Percentiles rank a stretch among this genome's conserved stretches.
Evolutionary conservation across 2,329 filamentous ascomycete genomes (phyloP).

Genomic region (Thelonectria blattea): DNA sequence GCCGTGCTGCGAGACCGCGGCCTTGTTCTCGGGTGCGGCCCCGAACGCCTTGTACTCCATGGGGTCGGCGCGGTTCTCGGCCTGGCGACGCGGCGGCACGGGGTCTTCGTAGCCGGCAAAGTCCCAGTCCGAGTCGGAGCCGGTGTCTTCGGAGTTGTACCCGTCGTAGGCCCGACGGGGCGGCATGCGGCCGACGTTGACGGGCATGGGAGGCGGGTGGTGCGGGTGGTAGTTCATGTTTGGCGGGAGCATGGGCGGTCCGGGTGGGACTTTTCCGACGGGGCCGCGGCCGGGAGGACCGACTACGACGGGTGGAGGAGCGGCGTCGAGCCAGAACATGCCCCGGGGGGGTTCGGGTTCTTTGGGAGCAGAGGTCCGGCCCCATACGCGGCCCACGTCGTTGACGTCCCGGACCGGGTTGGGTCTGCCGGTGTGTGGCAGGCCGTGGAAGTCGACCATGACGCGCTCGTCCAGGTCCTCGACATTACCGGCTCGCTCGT

Average conservation of each 20-base stretch:
- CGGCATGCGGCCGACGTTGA: too few species aligned
- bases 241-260: too few species aligned
- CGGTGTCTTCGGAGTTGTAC: not conserved
- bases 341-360: not conserved
- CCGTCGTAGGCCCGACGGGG: not conserved
- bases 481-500: too few species aligned
- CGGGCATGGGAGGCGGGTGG: not conserved
- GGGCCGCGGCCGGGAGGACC: too few species aligned
- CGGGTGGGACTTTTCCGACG: too few species aligned
- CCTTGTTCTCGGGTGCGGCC: not conserved
- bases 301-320: not conserved
- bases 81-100: not conserved
- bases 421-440: not conserved
- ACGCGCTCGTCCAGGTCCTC: slow-evolving; percentile 7
- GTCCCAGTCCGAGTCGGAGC: not conserved
- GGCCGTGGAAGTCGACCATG: slow-evolving; percentile 6
- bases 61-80: not conserved
- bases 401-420: not conserved
- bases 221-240: not conserved
- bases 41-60: slow-evolving; percentile 8
- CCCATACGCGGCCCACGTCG: not conserved
- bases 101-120: not conserved
- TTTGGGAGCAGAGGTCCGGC: too few species aligned
- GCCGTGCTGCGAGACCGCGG: not conserved
- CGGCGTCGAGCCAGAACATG: not conserved